Percentiles rank a stretch among this genome's conserved stretches.
These are phyloP conservation scores for Parastagonospora avenae DNA, from an alignment of 2,329 filamentous ascomycete species.

Conservation along the genomic window DNA sequence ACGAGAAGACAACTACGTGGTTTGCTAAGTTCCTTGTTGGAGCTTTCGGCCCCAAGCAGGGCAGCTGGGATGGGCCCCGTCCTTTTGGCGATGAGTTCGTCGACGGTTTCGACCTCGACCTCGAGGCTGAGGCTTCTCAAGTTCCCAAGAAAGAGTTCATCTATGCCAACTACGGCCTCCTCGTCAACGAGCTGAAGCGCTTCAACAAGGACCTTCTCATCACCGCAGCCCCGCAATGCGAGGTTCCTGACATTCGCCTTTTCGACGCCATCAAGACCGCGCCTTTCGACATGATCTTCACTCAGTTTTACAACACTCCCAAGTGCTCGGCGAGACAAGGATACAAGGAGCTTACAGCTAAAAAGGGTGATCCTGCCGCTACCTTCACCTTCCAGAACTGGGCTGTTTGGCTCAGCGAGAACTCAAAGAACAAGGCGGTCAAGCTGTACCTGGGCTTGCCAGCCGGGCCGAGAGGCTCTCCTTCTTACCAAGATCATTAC, in stretches of 20 bases:
- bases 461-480: slow-evolving; percentile 30
- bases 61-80: slow-evolving; percentile 42
- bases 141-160: slow-evolving; percentile 24
- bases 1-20: slow-evolving; percentile 46
- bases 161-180: slow-evolving; percentile 52
- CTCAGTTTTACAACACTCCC: slow-evolving; percentile 62
- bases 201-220: slow-evolving; percentile 52
- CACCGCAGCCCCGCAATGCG: slow-evolving; percentile 60
- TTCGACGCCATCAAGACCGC: slow-evolving; percentile 51
- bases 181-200: slow-evolving; percentile 55
- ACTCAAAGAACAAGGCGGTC: slow-evolving; percentile 47
- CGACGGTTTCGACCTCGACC: slow-evolving; percentile 61
- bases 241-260: slow-evolving; percentile 54
- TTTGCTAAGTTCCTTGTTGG: slow-evolving; percentile 59
- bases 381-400: slow-evolving; percentile 58
- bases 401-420: slow-evolving; percentile 42
- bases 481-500: slow-evolving; percentile 48
- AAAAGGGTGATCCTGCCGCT: slow-evolving; percentile 44
- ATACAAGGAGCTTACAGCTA: slow-evolving; percentile 21
- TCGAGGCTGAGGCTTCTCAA: slow-evolving; percentile 35
- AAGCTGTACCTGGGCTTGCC: slow-evolving; percentile 62
- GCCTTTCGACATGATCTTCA: slow-evolving; percentile 59
- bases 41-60: slow-evolving; percentile 55
- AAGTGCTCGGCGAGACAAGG: slow-evolving; percentile 56
- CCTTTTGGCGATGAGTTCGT: slow-evolving; percentile 54